Evolutionary conservation across 768 basidiomycete genomes (phyloP).

Genomic region (Lactarius tabidus): DNA sequence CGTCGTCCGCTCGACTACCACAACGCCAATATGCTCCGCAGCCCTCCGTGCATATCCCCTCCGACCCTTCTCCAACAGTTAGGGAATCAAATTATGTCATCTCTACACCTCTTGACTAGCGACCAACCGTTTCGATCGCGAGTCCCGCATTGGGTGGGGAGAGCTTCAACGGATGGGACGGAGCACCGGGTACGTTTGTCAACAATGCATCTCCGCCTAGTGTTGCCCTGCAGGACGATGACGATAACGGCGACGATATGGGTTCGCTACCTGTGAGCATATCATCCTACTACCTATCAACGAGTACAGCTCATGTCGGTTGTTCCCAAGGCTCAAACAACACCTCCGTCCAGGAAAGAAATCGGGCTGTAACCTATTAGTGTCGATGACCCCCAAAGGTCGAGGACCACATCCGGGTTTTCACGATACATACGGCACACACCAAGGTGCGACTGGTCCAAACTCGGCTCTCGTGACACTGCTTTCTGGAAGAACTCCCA

Average conservation of each 20-base stretch:
- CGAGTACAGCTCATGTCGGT: constrained; percentile 1
- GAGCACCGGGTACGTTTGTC: constrained; percentile 28
- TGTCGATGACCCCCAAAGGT: constrained; percentile 96
- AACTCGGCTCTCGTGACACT: neutral
- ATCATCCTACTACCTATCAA: constrained; percentile 18
- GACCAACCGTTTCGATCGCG: constrained; percentile 34
- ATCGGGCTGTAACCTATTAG: constrained; percentile 67
- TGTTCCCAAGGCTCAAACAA: constrained; percentile 5
- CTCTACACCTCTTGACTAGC: constrained; percentile 33
- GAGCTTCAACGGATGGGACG: constrained; percentile 49
- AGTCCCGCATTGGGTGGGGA: constrained; percentile 49
- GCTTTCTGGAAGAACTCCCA: constrained; percentile 67
- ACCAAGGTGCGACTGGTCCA: constrained; percentile 55
- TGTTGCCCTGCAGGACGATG: constrained; percentile 14
- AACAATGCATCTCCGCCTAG: constrained; percentile 31
- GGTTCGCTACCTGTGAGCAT: constrained; percentile 28
- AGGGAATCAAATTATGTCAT: constrained; percentile 24
- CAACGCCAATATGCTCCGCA: constrained; percentile 21
- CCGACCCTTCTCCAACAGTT: constrained; percentile 3
- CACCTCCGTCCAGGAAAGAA: constrained; percentile 43
- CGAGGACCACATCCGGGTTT: constrained; percentile 88
- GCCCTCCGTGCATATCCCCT: constrained; percentile 12
- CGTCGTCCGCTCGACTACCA: constrained; percentile 23
- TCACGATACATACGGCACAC: constrained; percentile 95
- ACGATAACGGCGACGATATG: constrained; percentile 35